Conservation (phyloP, 2,329 filamentous ascomycete genomes). For the Alternaria angustiovoidea region DNA sequence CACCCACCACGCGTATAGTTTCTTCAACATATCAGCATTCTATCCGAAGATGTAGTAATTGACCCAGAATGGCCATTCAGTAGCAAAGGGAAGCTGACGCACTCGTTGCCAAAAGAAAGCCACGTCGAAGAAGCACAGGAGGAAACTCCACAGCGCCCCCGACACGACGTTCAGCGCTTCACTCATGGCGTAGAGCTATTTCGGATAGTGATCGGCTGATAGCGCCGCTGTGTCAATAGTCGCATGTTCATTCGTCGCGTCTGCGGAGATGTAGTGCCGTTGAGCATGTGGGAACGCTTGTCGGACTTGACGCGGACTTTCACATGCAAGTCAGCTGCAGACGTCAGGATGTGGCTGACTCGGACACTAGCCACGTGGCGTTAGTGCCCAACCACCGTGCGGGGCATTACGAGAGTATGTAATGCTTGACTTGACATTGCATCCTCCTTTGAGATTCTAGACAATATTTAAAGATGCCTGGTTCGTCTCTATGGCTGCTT, state of each 20-base stretch:
- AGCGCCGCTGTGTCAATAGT: constrained; percentile 26
- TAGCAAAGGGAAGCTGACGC: constrained; percentile 23
- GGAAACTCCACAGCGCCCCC: constrained; percentile 36
- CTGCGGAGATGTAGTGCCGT: constrained; percentile 29
- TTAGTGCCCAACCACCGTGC: constrained; percentile 5
- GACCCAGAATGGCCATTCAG: neutral
- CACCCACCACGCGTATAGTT: constrained; percentile 71
- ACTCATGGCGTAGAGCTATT: constrained; percentile 32
- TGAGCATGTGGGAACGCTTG: constrained; percentile 20
- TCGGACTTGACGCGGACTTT: constrained; percentile 21
- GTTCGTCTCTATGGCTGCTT: constrained; percentile 55
- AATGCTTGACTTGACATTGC: constrained; percentile 6
- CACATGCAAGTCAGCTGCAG: constrained; percentile 25
- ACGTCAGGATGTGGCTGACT: constrained; percentile 13
- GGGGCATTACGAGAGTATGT: neutral
- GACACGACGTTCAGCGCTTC: constrained; percentile 16
- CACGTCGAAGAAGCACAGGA: constrained; percentile 48
- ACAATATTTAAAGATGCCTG: constrained; percentile 42
- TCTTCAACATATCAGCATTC: constrained; percentile 59
- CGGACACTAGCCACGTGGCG: constrained; percentile 20
- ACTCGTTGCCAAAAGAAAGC: constrained; percentile 53
- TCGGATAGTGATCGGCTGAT: constrained; percentile 23
- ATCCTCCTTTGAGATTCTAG: neutral
- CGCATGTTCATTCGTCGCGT: constrained; percentile 38
- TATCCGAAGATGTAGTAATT: neutral